Conservation (phyloP, 2,329 filamentous ascomycete species). For the Botryotinia globosa region DNA sequence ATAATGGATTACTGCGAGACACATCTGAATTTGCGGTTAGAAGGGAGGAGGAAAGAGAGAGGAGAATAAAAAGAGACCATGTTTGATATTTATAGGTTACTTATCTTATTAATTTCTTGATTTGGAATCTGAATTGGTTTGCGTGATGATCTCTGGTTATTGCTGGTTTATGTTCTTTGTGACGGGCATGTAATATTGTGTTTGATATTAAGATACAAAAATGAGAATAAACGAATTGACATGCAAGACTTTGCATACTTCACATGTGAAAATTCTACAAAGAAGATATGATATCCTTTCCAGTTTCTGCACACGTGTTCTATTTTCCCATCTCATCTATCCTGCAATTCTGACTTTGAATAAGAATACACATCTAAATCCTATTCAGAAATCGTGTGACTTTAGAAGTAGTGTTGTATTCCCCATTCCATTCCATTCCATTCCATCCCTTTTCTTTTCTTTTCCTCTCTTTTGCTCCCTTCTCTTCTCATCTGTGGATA, state of each 20-base stretch:
- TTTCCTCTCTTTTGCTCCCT: neutral
- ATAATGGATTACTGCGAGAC: neutral
- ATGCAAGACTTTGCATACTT: neutral
- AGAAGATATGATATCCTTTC: no score
- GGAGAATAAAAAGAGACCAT: neutral
- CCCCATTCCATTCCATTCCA: accelerated
- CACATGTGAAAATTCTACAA: no score
- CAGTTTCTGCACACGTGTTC: no score
- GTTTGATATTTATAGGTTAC: neutral
- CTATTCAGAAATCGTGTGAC: neutral
- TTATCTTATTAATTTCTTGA: neutral
- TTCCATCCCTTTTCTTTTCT: neutral
- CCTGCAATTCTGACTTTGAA: neutral
- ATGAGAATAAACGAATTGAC: no score
- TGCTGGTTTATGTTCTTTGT: no score
- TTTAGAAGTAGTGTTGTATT: neutral
- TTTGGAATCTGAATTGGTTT: neutral
- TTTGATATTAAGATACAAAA: no score
- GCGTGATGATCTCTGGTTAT: neutral
- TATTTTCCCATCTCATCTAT: no score
- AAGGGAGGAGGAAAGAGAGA: no score
- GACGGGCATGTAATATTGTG: no score
- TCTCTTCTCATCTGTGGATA: neutral
- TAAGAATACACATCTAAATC: neutral
- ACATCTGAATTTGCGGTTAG: neutral